phyloP scores from a whole-genome alignment of 2,329 filamentous ascomycete genomes.

The Coniochaeta hoffmannii region DNA sequence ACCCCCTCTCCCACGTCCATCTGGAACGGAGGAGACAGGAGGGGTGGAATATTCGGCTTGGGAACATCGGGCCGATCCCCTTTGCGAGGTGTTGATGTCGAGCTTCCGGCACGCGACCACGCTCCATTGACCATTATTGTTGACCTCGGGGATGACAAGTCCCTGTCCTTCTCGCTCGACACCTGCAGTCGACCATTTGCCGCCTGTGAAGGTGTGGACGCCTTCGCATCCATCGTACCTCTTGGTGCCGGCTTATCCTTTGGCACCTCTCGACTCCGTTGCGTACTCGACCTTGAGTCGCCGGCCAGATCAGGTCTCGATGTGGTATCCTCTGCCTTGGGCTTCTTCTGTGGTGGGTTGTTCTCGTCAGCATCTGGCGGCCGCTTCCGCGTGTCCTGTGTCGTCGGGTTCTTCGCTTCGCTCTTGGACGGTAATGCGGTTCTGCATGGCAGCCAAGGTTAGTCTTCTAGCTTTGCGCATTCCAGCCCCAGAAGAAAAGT shows the following conservation, averaged over 20 bases:
- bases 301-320: neutral
- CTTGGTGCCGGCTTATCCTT: conserved; percentile 7
- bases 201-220: neutral
- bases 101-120: conserved; percentile 13
- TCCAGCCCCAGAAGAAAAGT: neutral
- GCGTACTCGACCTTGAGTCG: conserved; percentile 9
- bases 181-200: conserved; percentile 2
- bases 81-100: conserved; percentile 15
- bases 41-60: neutral
- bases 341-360: conserved; percentile 37
- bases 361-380: conserved; percentile 35
- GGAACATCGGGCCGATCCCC: neutral
- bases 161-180: conserved; percentile 8
- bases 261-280: conserved; percentile 7
- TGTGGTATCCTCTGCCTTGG: conserved; percentile 27
- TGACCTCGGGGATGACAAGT: conserved; percentile 13
- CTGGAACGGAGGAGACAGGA: neutral
- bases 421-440: conserved; percentile 15
- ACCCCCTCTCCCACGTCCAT: conserved; percentile 30
- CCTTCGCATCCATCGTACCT: conserved; percentile 10
- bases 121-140: conserved; percentile 19
- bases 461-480: neutral
- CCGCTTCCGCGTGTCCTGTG: conserved; percentile 41
- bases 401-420: conserved; percentile 10
- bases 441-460: conserved; percentile 18